Conservation (phyloP, 345 rosid species). For the Syzygium grande region DNA sequence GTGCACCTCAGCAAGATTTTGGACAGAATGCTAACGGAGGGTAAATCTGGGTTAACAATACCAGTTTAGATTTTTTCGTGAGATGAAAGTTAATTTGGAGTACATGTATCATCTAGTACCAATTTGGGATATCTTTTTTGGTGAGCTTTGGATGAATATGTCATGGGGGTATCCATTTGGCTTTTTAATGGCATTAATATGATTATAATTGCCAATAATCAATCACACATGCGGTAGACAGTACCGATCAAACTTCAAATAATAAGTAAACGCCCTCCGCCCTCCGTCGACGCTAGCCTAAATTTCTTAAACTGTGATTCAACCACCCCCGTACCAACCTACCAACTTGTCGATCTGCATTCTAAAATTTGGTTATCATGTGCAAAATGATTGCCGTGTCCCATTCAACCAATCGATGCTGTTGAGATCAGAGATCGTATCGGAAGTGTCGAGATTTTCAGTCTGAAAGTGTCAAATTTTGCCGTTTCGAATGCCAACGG, state of each 20-base stretch:
- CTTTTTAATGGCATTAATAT: neutral
- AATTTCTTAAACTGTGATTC: neutral
- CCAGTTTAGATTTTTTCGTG: neutral
- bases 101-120: neutral
- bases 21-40: neutral
- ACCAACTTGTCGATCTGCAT: neutral
- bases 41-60: neutral
- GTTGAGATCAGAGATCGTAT: too few species aligned
- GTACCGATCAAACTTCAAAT: neutral
- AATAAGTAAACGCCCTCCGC: neutral
- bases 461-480: too few species aligned
- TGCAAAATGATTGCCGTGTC: neutral
- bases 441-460: too few species aligned
- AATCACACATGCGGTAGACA: neutral
- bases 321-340: neutral
- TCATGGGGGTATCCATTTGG: neutral
- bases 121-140: neutral
- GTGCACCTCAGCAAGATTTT: neutral
- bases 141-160: neutral
- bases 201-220: neutral
- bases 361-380: neutral
- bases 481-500: too few species aligned
- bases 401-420: neutral
- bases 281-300: neutral
- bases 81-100: neutral